Percentiles rank a stretch among this genome's conserved stretches.
phyloP scores from a whole-genome alignment of 139 green algal genomes.

The Asterochloris erici region DNA sequence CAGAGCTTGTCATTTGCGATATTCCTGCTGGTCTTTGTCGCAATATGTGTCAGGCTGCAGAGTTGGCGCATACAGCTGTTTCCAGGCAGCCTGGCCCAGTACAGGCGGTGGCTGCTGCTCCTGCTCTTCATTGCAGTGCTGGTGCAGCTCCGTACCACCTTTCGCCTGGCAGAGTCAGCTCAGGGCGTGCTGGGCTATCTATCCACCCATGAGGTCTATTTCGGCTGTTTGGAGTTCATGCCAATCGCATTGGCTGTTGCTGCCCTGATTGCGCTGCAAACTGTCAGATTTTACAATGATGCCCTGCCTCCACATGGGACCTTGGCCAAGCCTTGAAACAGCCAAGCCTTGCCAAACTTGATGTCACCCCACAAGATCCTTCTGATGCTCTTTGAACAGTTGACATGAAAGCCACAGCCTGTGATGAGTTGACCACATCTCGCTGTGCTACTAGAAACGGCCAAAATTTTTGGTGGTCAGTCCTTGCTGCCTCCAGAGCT shows the following conservation, averaged over 20 bases:
- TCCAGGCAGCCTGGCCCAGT: neutral
- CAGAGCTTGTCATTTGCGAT: conserved; percentile 10
- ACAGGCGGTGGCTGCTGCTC: neutral
- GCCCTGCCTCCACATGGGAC: too few species aligned
- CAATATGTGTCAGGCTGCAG: neutral
- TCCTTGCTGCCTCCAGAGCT: too few species aligned
- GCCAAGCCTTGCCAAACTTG: too few species aligned
- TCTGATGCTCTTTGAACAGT: too few species aligned
- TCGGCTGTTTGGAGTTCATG: conserved; percentile 17
- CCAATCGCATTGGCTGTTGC: conserved; percentile 10
- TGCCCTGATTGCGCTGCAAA: conserved; percentile 3
- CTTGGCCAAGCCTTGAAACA: too few species aligned
- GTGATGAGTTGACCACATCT: too few species aligned
- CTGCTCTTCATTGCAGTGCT: neutral
- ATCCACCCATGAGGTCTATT: conserved; percentile 10
- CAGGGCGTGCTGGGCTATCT: conserved; percentile 13
- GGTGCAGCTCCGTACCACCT: conserved; percentile 7
- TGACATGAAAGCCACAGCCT: too few species aligned
- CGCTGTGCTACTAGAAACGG: too few species aligned
- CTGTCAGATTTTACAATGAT: too few species aligned
- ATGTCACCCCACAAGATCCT: too few species aligned
- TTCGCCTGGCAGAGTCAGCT: conserved; percentile 7
- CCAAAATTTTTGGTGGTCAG: too few species aligned
- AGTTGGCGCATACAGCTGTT: neutral
- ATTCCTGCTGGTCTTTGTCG: neutral